Conservation (phyloP, 2,329 filamentous ascomycete species). For the Aureobasidium sp. region DNA sequence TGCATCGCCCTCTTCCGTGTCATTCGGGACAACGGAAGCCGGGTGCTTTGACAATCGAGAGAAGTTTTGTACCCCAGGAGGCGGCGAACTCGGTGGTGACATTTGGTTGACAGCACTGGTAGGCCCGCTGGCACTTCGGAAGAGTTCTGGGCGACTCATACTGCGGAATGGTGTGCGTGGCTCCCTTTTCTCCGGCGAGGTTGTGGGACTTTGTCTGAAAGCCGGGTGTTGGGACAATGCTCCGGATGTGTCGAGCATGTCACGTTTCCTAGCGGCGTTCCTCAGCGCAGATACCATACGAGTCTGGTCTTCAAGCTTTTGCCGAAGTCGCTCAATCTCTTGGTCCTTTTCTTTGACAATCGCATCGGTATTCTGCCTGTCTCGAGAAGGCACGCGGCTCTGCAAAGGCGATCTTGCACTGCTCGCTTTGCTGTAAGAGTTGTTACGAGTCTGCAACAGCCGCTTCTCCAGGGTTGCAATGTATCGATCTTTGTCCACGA, state of each 20-base stretch:
- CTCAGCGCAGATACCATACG: conserved; percentile 83
- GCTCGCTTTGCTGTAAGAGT: conserved; percentile 81
- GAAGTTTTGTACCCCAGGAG: conserved; percentile 14
- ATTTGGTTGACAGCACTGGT: background rate
- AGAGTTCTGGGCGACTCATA: conserved; percentile 25
- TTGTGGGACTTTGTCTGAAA: background rate
- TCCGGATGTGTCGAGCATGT: conserved; percentile 41
- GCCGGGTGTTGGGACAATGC: conserved; percentile 5
- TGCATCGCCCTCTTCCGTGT: background rate
- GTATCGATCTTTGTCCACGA: conserved; percentile 94
- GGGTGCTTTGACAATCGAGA: conserved; percentile 15
- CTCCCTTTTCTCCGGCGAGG: background rate
- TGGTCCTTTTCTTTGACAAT: conserved; percentile 80
- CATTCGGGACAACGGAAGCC: background rate
- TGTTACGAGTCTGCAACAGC: conserved; percentile 78
- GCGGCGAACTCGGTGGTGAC: conserved; percentile 1
- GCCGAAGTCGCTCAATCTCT: conserved; percentile 85
- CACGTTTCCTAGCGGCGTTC: conserved; percentile 75
- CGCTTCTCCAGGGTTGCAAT: conserved; percentile 90
- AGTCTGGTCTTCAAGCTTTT: conserved; percentile 88
- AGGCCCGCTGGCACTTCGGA: conserved; percentile 24
- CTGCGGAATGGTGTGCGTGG: conserved; percentile 17
- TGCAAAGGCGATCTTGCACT: conserved; percentile 53
- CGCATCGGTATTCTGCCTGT: conserved; percentile 25
- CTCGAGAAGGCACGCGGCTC: conserved; percentile 10